Evolutionary conservation across 2,329 filamentous ascomycete genomes (phyloP), one percentile per base, ranked within the genome.

Genomic region (Xylaria sp.): DNA sequence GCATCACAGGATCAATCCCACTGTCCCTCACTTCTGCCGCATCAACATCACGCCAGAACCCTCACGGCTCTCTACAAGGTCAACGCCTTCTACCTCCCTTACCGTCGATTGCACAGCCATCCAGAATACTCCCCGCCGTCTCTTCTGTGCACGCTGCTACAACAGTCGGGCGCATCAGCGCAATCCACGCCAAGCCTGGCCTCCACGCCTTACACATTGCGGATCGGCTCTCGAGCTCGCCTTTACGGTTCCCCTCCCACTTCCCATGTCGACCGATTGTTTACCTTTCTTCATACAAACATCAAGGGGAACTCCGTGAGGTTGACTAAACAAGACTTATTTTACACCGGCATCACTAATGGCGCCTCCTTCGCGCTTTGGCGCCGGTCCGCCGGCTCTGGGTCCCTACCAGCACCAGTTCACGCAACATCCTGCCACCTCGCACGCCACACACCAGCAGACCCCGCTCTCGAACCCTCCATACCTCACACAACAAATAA

Each of bases 401-500:
- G 80, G 81, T 42, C 81, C 81, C 8, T 85, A 85, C 73, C 83
- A 84, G 67, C 82, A 84, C 61, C 85, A 86, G 68, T 88, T 87
- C 74, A 82, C 85, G n/a, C 82, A 83, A 45, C 84, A 86, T 71
- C 85, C 87, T 73, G 82, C 83, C 53, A 86, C 87, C 72, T 82
- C 81, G 60, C 83, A 85, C 71, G 77, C 80, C 48, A 77, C 79
- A 62, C 86, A 85, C 69, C 82, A 83, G 64, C 82, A 81, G n/a
- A 81, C 82, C 54, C 78, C 94, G 65, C 86, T 87, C 71, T 85
- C 86, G 68, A 92, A 92, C 78, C 89, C 92, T 59, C 87, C 85
- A 65, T 97, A 96, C 79, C 88, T 89, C 68, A 92, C 90, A 78
- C 85, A 88, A 76, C 86, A 86, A 76, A 86, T 92, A 72, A 91